Evolutionary conservation across 306 rosid species (phyloP), one percentile per base, ranked within the genome.

Genomic region (Bauhinia variegata): DNA sequence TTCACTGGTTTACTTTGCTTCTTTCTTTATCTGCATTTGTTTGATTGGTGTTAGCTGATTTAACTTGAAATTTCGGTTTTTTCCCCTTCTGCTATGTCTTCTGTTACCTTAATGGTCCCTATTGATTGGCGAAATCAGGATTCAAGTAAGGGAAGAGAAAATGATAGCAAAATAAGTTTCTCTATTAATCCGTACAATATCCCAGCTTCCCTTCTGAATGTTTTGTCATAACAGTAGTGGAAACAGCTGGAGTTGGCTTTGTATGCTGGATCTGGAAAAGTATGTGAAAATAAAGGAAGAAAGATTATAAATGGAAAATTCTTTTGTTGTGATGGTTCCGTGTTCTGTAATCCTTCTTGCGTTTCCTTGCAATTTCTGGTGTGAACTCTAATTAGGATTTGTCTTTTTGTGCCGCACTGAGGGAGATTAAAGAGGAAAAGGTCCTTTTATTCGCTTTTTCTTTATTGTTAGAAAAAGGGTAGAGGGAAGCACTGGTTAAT

Each of bases 181-280:
- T 23, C 28, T 23, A 23, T 1, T 23, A 23, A 2, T 23, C 2
- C 28, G 28, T 23, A 1, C 28, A 23, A 23, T 23, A 23, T 23
- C 28, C 28, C 28, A 47, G 16, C 56, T 68, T 63, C 65, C 7
- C 53, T 31, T 76, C 34, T 43, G 63, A 54, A 18, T 50, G 38
- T 39, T 68, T 50, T 58, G 54, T 73, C 63, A 48, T 57, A 67
- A 49, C 71, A 54, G 41, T 63, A 69, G 71, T 68, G 73, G 81
- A 75, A 82, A 75, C 78, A 75, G 83, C 79, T 80, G 85, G 75
- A 46, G 67, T 68, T 73, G 76, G 68, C 83, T 83, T 85, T 83
- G 67, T 73, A 60, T 51, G 74, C 63, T 82, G 87, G 92, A 87
- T 92, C 90, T 80, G 75, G 68, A 82, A 81, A 73, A 73, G 68